Evolutionary conservation across 2,329 filamentous ascomycete genomes (phyloP), one percentile per base, ranked within the genome.

Genomic region (Fusarium subtropicale): DNA sequence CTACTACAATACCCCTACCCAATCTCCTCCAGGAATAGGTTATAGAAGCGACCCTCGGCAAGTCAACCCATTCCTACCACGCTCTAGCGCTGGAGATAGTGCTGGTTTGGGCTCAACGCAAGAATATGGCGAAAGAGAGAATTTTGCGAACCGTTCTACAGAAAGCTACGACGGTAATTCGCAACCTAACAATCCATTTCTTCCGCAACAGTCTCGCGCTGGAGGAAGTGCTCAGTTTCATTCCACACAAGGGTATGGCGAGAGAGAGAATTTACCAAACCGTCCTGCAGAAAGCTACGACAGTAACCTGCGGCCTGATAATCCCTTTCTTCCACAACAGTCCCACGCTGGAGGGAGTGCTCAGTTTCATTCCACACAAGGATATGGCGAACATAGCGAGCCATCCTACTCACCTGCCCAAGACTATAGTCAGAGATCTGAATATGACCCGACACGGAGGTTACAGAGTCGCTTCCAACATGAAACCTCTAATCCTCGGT

Each of bases 101-200:
- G 10, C 11, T 13, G 3, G n/a, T 20, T 13, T 38, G 18, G 18
- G 12, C 8, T 13, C 36, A n/a, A 42, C 13, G 15, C 20, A 15
- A 18, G 24, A 28, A 13, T 44, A 26, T 7, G 16, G 10, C 18
- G 7, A 3, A 0, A 1, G 20, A 26, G 5, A 11, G 41, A 15
- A 28, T 11, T 28, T 44, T 9, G 2, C 2, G 0, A 7, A 4
- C 18, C 3, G 9, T n/a, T 24, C 24, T 6, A 4, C 10, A 18
- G 24, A 11, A 44, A n/a, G 16, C 41, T 44, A 44, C 16, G 24
- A 8, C 8, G n/a, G 3, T 16, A 26, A 44, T 3, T 18, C 8
- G 9, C 24, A 16, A 4, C 10, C 24, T 8, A 24, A 16, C 2
- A 44, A 44, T 18, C 24, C 24, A 5, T 44, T 44, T 26, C 41